phyloP scores from a whole-genome alignment of 768 basidiomycete species.

The Suillus subaureus region DNA sequence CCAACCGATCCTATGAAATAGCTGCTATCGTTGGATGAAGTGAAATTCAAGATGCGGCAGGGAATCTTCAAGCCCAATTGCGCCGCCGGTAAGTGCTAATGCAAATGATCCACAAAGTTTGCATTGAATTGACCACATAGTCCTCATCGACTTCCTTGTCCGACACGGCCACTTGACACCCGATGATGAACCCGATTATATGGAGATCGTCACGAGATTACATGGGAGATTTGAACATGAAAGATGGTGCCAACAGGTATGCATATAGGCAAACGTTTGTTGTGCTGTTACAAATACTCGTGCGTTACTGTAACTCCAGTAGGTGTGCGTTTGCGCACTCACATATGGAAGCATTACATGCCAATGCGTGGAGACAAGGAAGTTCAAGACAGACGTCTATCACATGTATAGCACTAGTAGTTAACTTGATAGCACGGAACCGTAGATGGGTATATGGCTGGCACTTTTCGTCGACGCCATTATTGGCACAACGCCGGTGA shows the following conservation, averaged over 20 bases:
- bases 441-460: background rate
- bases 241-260: constrained; percentile 39
- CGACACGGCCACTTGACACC: constrained; percentile 84
- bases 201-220: constrained; percentile 75
- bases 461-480: background rate
- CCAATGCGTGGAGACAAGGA: background rate
- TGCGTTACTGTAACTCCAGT: background rate
- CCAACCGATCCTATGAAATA: constrained; percentile 29
- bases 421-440: background rate
- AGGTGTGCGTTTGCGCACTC: background rate
- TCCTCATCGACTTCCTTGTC: constrained; percentile 88
- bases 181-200: constrained; percentile 82
- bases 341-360: background rate
- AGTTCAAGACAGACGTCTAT: background rate
- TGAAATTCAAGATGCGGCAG: constrained; percentile 63
- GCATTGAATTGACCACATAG: constrained; percentile 37
- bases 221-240: constrained; percentile 73
- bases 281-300: background rate
- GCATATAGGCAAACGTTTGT: background rate
- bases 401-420: background rate
- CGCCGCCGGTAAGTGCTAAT: constrained; percentile 61
- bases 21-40: constrained; percentile 66
- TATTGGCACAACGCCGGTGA: background rate
- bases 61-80: constrained; percentile 94
- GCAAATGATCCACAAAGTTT: background rate